Conservation (phyloP, 2,329 filamentous ascomycete genomes). For the Hysterium pulicare region DNA sequence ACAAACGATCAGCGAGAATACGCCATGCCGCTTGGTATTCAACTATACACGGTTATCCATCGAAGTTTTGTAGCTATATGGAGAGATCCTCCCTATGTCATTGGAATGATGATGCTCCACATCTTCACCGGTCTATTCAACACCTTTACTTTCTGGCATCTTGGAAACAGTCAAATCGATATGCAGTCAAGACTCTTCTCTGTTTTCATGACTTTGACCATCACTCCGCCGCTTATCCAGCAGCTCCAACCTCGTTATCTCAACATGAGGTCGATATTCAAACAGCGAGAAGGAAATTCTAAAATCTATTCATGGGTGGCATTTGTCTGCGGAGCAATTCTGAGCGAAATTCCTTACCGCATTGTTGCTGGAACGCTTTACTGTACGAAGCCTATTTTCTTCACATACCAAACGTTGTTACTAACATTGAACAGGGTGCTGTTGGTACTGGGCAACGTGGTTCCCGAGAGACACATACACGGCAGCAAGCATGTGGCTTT, state of each 20-base stretch:
- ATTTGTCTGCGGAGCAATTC: slow-evolving; percentile 62
- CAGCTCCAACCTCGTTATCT: slow-evolving; percentile 73
- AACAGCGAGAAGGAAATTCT: slow-evolving; percentile 68
- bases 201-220: slow-evolving; percentile 72
- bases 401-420: not conserved
- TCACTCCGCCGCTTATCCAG: slow-evolving; percentile 71
- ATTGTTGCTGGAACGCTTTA: slow-evolving; percentile 64
- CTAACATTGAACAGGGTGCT: slow-evolving; percentile 24
- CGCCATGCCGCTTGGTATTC: slow-evolving; percentile 42
- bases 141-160: slow-evolving; percentile 49
- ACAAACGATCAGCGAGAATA: slow-evolving; percentile 44
- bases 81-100: slow-evolving; percentile 64
- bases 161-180: slow-evolving; percentile 40
- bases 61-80: slow-evolving; percentile 59
- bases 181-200: slow-evolving; percentile 65
- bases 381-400: slow-evolving; percentile 33
- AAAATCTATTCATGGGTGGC: slow-evolving; percentile 78
- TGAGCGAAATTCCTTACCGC: slow-evolving; percentile 69
- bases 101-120: slow-evolving; percentile 60
- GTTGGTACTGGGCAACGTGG: slow-evolving; percentile 53
- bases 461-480: slow-evolving; percentile 56
- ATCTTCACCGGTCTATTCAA: slow-evolving; percentile 50
- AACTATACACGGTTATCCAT: slow-evolving; percentile 41
- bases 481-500: slow-evolving; percentile 60
- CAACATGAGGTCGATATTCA: slow-evolving; percentile 63